Base-by-base conservation (phyloP, 140 eudicot species). In the Cichorium intybus region DNA sequence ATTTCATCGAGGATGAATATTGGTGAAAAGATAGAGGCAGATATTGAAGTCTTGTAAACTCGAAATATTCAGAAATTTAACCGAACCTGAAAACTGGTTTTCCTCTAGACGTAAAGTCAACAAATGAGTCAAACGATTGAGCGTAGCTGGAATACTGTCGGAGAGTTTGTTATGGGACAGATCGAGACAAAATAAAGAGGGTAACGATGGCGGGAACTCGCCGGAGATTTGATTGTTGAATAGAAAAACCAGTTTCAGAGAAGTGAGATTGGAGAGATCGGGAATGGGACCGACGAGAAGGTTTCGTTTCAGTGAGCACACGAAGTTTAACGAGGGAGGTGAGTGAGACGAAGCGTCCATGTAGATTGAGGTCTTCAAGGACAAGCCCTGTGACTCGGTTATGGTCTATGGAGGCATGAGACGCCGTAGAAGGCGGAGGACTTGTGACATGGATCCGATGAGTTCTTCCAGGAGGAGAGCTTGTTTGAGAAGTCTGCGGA, bases 21-120 rank as follows among this genome's bases (percentile, higher is more conserved):
- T n/a, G n/a, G n/a, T n/a, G n/a, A n/a, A n/a, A n/a, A n/a, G n/a
- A n/a, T n/a, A n/a, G n/a, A n/a, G n/a, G n/a, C n/a, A 84, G 7
- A 84, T 73, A 49, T 87, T 87, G 16, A 87, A 79, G 26, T 91
- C 96, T 23, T 47, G 77, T 18, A 91, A 68, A 45, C 24, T 74
- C 28, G 62, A 71, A 28, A 68, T 77, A 62, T 51, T 77, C 35
- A 29, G 11, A 7, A 77, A 80, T 9, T 21, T 64, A 54, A 67
- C 49, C 8, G 12, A 51, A 11, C 91, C 87, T 0, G 78, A 62
- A 41, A 84, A 60, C 18, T 51, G 60, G 47, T 84, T 84, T 17
- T 46, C 70, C 39, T 84, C 82, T 9, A 84, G 76, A 1, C 80
- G 71, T 63, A 84, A 75, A 4, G 87, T 81, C 45, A 78, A 60